phyloP scores from a whole-genome alignment of 2,329 filamentous ascomycete genomes.

The Alternaria triticina region DNA sequence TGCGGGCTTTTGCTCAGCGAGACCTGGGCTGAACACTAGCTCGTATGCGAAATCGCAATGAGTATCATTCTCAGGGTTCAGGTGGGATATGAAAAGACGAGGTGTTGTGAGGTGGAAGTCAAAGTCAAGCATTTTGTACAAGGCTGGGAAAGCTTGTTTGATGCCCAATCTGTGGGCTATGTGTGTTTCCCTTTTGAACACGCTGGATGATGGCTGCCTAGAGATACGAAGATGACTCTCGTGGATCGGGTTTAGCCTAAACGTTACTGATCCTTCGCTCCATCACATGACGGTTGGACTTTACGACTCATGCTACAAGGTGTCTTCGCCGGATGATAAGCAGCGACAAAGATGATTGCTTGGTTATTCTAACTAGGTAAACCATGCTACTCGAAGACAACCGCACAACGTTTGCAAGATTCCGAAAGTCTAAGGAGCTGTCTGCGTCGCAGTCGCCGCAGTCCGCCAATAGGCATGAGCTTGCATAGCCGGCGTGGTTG shows the following conservation, averaged over 20 bases:
- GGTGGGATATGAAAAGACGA: slow-evolving; percentile 24
- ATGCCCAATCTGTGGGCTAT: neutral
- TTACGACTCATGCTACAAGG: neutral
- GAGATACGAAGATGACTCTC: neutral
- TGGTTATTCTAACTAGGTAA: neutral
- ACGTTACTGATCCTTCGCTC: neutral
- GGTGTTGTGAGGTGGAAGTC: slow-evolving; percentile 70
- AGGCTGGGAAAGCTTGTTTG: neutral
- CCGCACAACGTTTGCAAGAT: neutral
- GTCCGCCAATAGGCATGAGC: slow-evolving; percentile 34
- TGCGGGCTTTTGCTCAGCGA: neutral
- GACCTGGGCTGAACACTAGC: slow-evolving; percentile 14
- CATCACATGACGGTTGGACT: neutral
- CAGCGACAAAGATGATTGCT: neutral
- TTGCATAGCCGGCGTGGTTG: slow-evolving; percentile 36
- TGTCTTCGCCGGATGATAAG: neutral
- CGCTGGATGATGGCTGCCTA: neutral
- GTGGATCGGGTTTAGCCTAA: slow-evolving; percentile 1
- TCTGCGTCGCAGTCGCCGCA: slow-evolving; percentile 33
- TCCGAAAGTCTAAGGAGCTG: slow-evolving; percentile 5
- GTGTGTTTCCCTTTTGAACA: neutral
- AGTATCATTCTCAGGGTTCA: slow-evolving; percentile 18
- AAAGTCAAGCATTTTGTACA: slow-evolving; percentile 57
- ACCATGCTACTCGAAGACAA: neutral
- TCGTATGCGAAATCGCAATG: slow-evolving; percentile 21